phyloP scores from a whole-genome alignment of 306 rosid species.

The Quercus gilva region DNA sequence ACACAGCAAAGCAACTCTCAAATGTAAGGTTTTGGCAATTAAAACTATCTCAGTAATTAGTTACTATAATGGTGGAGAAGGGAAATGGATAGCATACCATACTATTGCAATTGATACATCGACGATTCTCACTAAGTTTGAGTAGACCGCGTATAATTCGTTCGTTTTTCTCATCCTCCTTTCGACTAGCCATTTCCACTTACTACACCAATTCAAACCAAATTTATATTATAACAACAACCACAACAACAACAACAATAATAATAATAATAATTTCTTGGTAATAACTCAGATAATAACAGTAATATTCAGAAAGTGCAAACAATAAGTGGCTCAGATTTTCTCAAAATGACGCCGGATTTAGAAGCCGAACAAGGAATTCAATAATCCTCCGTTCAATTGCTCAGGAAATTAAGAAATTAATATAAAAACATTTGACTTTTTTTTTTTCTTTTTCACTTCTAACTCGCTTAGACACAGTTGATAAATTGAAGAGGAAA shows the following conservation, averaged over 20 bases:
- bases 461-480: neutral
- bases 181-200: slow-evolving; percentile 68
- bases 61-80: neutral
- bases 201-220: slow-evolving; percentile 36
- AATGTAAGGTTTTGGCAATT: neutral
- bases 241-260: slow-evolving; percentile 15
- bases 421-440: neutral
- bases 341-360: neutral
- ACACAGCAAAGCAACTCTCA: neutral
- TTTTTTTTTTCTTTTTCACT: neutral
- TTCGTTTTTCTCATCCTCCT: slow-evolving; percentile 89
- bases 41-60: slow-evolving; percentile 1
- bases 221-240: slow-evolving; percentile 10
- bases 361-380: neutral
- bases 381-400: neutral
- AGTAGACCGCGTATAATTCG: slow-evolving; percentile 85
- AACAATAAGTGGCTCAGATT: neutral
- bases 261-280: neutral
- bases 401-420: neutral
- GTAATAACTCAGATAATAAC: too few relatives aligned
- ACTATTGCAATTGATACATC: slow-evolving; percentile 93
- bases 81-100: slow-evolving; percentile 42
- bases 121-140: slow-evolving; percentile 70
- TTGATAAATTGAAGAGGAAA: too few relatives aligned
- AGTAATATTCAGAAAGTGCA: neutral